Evolutionary conservation across 1,284 basidiomycete species (phyloP).

Genomic region (Farysia itapuensis): DNA sequence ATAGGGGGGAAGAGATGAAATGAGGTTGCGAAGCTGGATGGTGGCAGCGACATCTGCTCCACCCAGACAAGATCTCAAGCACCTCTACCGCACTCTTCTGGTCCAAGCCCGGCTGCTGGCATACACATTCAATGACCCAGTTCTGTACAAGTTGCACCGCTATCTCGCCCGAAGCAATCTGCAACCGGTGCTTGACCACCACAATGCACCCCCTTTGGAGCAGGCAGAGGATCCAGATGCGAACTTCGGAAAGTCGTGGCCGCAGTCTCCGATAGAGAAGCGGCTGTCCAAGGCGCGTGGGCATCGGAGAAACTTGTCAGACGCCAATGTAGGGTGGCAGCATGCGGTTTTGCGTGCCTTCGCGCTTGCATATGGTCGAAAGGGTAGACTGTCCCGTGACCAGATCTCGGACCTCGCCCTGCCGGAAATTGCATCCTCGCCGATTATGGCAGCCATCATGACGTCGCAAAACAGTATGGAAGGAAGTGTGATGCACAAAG

Average conservation of each 20-base stretch:
- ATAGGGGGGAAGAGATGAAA: too few relatives aligned
- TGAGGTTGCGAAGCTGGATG: too few relatives aligned
- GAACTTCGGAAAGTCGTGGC: background rate
- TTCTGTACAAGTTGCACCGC: constrained; percentile 17
- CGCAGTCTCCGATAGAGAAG: constrained; percentile 3
- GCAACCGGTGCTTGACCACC: constrained; percentile 12
- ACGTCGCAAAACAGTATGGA: constrained; percentile 8
- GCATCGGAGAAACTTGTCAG: constrained; percentile 25
- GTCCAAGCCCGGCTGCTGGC: constrained; percentile 25
- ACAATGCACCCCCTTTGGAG: background rate
- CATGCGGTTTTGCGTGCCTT: constrained; percentile 18
- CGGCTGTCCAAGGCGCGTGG: constrained; percentile 4
- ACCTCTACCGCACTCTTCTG: constrained; percentile 24
- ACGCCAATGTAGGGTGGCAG: constrained; percentile 29
- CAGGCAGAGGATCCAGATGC: background rate
- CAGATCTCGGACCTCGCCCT: constrained; percentile 11
- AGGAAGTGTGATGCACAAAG: constrained; percentile 12
- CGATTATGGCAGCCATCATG: constrained; percentile 6
- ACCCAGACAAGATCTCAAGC: constrained; percentile 15
- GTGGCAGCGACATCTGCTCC: too few relatives aligned
- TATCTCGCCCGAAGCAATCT: constrained; percentile 24
- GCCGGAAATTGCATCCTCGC: constrained; percentile 8
- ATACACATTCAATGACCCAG: constrained; percentile 9
- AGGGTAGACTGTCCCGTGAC: constrained; percentile 22
- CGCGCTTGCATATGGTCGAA: constrained; percentile 16